phyloP scores from a whole-genome alignment of 106 monocot genomes.

The Allium sativum region DNA sequence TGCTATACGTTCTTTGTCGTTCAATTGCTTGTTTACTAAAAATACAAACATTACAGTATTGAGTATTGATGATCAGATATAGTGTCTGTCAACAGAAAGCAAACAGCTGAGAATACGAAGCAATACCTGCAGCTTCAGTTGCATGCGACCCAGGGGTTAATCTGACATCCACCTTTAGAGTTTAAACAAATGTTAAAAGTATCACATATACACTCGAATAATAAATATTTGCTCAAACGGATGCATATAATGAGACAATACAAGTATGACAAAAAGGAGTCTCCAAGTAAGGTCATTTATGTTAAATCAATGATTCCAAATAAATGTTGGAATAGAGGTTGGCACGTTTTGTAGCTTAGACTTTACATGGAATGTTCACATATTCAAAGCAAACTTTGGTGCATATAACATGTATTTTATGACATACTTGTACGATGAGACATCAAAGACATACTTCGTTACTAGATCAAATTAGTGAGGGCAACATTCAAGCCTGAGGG shows the following conservation, averaged over 20 bases:
- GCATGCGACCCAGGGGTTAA: slow-evolving; percentile 70
- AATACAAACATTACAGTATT: background rate
- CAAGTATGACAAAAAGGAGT: too few relatives aligned
- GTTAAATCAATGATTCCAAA: too few relatives aligned
- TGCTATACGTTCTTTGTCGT: slow-evolving; percentile 82
- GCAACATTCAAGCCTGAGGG: too few relatives aligned
- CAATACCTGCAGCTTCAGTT: slow-evolving; percentile 63
- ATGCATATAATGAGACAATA: background rate
- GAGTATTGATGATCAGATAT: background rate
- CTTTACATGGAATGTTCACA: too few relatives aligned
- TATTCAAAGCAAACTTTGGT: too few relatives aligned
- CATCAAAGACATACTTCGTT: too few relatives aligned
- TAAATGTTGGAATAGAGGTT: too few relatives aligned
- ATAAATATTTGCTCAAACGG: background rate
- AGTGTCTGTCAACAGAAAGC: background rate
- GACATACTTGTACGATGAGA: too few relatives aligned
- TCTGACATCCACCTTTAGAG: slow-evolving; percentile 46
- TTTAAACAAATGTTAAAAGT: background rate
- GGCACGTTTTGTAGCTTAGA: too few relatives aligned
- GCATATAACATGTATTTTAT: too few relatives aligned
- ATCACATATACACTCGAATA: background rate
- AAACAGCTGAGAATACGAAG: background rate
- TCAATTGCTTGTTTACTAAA: slow-evolving; percentile 86
- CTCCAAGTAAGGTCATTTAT: too few relatives aligned
- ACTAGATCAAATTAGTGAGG: too few relatives aligned